Evolutionary conservation across 192 early-diverging fungal genomes (phyloP), one percentile per base, ranked within the genome.

Genomic region (Chytriomyces sp.): DNA sequence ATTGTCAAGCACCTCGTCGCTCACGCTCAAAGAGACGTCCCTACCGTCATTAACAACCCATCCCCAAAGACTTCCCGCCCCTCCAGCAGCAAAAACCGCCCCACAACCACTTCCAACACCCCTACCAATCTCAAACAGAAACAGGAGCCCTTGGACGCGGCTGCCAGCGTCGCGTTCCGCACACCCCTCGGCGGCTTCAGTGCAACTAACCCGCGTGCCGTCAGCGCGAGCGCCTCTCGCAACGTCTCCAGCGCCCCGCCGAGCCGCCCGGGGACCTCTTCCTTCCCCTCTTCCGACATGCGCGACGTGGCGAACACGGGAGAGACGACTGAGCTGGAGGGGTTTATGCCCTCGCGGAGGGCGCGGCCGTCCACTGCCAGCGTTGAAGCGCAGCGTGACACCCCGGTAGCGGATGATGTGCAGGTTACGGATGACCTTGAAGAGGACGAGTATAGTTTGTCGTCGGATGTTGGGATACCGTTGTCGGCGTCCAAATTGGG

Each of bases 351-450:
- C 44, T 49, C 44, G 22, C 22, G 52, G 40, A 26, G n/a, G 8
- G 38, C 22, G 28, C 8, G 44, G 36, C 61, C 61, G 10, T 12
- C 26, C 12, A 39, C 34, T 5, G 36, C 61, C 31, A 12, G 28
- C 8, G 25, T 12, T 25, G 57, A 26, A 63, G 22, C 17, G 12
- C 61, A 22, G n/a, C 61, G 0, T 44, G 30, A 10, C 10, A 26
- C 54, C 30, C n/a, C n/a, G n/a, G n/a, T n/a, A n/a, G n/a, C n/a
- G n/a, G n/a, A 64, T 36, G 73, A 75, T 30, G 30, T 75, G 31
- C 34, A 75, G 31, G 33, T 79, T 17, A 55, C 59, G 37, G 78
- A 75, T 10, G 78, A 79, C 39, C 64, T 72, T 33, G 73, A 78
- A 37, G 63, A 60, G 36, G 63, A 72, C 44, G 77, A 70, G 12